Percentiles rank a stretch among this genome's conserved stretches.
Conservation (phyloP, 2,329 filamentous ascomycete genomes). For the Byssochlamys sp. region DNA sequence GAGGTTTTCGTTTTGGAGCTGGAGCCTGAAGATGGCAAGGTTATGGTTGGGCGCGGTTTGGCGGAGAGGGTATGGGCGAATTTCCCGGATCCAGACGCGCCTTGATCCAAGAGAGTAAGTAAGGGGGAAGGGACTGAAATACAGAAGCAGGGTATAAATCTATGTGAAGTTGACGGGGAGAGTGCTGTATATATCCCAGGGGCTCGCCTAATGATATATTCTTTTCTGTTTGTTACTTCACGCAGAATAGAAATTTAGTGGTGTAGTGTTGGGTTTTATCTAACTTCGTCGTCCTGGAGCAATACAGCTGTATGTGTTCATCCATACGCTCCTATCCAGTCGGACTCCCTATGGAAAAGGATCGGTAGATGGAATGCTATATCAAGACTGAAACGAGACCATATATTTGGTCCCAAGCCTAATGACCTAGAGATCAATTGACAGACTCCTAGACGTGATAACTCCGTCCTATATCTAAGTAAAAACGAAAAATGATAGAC, state of each 20-base stretch:
- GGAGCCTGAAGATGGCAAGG: conserved; percentile 25
- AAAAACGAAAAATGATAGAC: conserved; percentile 8
- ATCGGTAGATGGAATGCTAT: no score
- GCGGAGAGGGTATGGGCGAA: not conserved
- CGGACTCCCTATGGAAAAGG: no score
- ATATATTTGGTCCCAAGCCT: no score
- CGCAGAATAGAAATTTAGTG: no score
- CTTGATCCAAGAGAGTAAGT: not conserved
- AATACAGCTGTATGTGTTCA: no score
- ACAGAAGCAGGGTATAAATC: not conserved
- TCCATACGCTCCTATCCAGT: no score
- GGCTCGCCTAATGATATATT: no score
- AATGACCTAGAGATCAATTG: not conserved
- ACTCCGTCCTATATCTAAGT: conserved; percentile 1
- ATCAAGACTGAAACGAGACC: no score
- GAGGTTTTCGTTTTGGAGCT: conserved; percentile 37
- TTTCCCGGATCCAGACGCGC: not conserved
- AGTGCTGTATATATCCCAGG: no score
- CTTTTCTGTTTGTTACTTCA: no score
- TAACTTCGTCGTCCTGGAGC: no score
- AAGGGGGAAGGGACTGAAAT: not conserved
- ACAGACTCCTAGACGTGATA: not conserved
- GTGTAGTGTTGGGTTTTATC: no score
- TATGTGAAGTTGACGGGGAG: not conserved
- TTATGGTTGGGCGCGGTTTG: not conserved